These are phyloP conservation scores for Peronospora tabacina DNA, from an alignment of 352 stramenopile genomes.

Conservation along the genomic window DNA sequence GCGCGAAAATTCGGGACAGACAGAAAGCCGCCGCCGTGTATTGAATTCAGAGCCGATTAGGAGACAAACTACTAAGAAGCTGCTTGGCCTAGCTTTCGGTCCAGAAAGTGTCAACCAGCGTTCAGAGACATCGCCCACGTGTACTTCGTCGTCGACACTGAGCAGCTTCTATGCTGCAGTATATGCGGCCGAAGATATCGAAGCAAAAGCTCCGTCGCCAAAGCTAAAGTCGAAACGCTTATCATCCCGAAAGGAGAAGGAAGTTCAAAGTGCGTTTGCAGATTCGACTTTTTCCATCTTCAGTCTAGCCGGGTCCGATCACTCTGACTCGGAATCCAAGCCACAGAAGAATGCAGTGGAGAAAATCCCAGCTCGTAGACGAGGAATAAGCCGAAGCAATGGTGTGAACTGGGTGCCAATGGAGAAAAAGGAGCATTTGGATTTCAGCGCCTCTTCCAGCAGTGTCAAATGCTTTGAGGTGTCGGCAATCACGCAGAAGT, in stretches of 20 bases:
- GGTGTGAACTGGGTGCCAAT: slow-evolving; percentile 15
- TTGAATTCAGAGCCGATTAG: slow-evolving; percentile 5
- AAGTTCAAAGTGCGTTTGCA: slow-evolving; percentile 20
- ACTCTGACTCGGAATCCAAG: slow-evolving; percentile 34
- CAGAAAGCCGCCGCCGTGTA: slow-evolving; percentile 13
- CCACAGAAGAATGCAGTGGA: slow-evolving; percentile 8
- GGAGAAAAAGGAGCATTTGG: slow-evolving; percentile 33
- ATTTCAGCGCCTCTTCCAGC: slow-evolving; percentile 34
- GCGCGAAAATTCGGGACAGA: slow-evolving; percentile 13
- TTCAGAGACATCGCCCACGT: slow-evolving; percentile 23
- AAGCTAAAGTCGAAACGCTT: slow-evolving; percentile 15
- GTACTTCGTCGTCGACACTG: slow-evolving; percentile 29
- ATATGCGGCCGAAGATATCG: slow-evolving; percentile 15
- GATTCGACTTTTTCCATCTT: slow-evolving; percentile 41
- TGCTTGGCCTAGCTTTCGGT: slow-evolving; percentile 12
- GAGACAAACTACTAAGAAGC: slow-evolving; percentile 17
- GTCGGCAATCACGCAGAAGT: slow-evolving; percentile 37
- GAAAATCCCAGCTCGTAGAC: slow-evolving; percentile 8
- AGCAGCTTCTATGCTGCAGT: slow-evolving; percentile 27
- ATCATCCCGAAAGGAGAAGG: slow-evolving; percentile 13
- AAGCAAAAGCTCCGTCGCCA: slow-evolving; percentile 6
- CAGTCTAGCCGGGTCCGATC: slow-evolving; percentile 31
- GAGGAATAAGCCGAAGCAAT: slow-evolving; percentile 3
- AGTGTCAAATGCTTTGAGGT: slow-evolving; percentile 29
- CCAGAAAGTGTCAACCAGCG: slow-evolving; percentile 13